Percentiles rank a stretch among this genome's conserved stretches.
Conservation (phyloP, 345 rosid species). For the Xanthoceras sorbifolium region DNA sequence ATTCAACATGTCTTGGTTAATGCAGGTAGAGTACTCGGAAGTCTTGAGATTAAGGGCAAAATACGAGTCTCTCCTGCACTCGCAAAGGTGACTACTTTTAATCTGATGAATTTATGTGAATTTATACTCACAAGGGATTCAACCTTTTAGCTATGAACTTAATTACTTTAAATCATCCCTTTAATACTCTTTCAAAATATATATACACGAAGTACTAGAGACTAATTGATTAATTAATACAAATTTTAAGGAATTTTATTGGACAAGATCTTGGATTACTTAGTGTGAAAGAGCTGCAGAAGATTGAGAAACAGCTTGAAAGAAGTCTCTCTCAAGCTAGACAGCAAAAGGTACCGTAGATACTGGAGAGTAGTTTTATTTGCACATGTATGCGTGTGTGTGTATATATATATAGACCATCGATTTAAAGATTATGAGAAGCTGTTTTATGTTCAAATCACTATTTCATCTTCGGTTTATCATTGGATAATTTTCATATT, state of each 20-base stretch:
- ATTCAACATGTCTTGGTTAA: neutral
- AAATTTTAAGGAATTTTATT: constrained; percentile 30
- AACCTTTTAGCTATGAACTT: too few relatives aligned
- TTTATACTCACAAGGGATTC: too few relatives aligned
- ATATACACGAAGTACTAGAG: neutral
- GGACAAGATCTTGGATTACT: constrained; percentile 47
- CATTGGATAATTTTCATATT: too few relatives aligned
- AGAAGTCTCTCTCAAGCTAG: constrained; percentile 37
- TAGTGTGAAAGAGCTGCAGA: constrained; percentile 37
- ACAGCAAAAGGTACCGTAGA: constrained; percentile 37
- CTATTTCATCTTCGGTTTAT: too few relatives aligned
- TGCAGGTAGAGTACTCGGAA: constrained; percentile 35
- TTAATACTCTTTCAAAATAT: neutral
- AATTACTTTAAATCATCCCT: too few relatives aligned
- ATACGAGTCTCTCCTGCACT: constrained; percentile 35
- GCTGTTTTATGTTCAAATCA: too few relatives aligned
- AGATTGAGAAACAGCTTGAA: constrained; percentile 46
- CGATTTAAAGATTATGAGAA: too few relatives aligned
- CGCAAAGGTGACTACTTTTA: constrained; percentile 32
- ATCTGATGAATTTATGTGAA: neutral
- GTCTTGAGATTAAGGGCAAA: constrained; percentile 34
- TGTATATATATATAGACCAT: too few relatives aligned
- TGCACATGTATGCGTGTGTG: too few relatives aligned
- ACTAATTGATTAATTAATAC: neutral
- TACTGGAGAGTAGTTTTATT: neutral